Evolutionary conservation across 352 stramenopile genomes (phyloP).

Genomic region (Globisporangium apiculatum): DNA sequence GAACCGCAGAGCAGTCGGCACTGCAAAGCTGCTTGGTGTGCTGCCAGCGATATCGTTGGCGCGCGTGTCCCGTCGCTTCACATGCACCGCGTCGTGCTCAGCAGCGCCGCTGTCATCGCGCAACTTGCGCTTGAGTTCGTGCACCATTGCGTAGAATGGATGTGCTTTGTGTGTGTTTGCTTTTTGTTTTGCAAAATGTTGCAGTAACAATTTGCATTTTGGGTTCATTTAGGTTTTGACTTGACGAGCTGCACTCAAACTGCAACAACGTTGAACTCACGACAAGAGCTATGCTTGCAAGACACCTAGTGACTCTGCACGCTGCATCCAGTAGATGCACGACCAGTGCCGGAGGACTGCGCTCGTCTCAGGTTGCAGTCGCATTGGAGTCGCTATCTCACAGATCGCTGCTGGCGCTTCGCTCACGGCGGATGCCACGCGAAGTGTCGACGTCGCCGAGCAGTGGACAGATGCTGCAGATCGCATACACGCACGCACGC

Average conservation of each 20-base stretch:
- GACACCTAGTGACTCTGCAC: no score
- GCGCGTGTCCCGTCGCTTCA: no score
- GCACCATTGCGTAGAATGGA: neutral
- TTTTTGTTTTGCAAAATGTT: neutral
- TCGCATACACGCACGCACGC: neutral
- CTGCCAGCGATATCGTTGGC: neutral
- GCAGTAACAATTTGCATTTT: neutral
- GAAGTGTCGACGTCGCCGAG: constrained; percentile 37
- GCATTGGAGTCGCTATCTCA: no score
- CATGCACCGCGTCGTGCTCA: neutral
- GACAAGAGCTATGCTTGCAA: no score
- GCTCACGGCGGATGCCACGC: constrained; percentile 2
- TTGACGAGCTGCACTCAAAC: no score
- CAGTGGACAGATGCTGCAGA: constrained; percentile 55
- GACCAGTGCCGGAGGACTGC: no score
- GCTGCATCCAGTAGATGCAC: no score
- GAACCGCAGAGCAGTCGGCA: constrained; percentile 19
- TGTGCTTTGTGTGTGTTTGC: neutral
- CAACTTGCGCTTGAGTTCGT: constrained; percentile 23
- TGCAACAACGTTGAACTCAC: no score
- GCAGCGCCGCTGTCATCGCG: constrained; percentile 10
- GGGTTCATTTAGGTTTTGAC: no score
- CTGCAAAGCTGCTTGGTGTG: neutral
- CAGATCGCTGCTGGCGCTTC: neutral
- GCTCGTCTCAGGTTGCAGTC: no score